Conservation (phyloP, 306 rosid genomes). For the Ochetophila trinervis region DNA sequence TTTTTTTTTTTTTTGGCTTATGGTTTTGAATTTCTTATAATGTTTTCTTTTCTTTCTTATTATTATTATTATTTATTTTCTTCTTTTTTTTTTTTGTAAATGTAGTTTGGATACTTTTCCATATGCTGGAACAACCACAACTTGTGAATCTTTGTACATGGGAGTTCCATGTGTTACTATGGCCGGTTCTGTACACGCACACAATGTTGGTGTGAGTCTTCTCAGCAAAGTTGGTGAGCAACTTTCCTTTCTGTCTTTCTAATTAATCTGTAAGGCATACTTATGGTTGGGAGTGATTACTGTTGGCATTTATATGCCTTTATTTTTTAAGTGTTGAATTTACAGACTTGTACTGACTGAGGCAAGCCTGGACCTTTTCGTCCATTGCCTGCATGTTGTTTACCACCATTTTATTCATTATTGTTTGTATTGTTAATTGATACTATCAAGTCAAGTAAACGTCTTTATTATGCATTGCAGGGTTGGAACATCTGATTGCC, state of each 20-base stretch:
- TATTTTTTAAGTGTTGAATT: no score
- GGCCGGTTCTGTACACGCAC: slow-evolving; percentile 98
- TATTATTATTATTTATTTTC: slow-evolving; percentile 1
- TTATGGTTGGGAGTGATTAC: neutral
- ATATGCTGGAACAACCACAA: slow-evolving; percentile 97
- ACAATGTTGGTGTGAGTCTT: slow-evolving; percentile 98
- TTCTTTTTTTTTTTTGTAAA: neutral
- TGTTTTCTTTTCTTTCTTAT: slow-evolving; percentile 11
- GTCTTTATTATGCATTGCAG: slow-evolving; percentile 44
- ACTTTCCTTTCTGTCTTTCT: slow-evolving; percentile 9
- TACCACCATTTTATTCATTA: neutral
- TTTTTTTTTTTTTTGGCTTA: slow-evolving; percentile 3
- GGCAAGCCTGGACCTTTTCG: neutral
- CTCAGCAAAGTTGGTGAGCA: slow-evolving; percentile 88
- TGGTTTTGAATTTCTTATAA: slow-evolving; percentile 10
- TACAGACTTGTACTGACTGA: no score
- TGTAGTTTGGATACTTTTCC: slow-evolving; percentile 98
- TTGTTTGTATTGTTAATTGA: neutral
- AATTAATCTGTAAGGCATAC: neutral
- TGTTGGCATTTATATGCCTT: no score
- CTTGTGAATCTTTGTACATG: slow-evolving; percentile 96
- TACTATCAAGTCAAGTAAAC: neutral
- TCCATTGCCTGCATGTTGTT: neutral
- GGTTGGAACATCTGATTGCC: slow-evolving; percentile 68
- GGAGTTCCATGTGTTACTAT: slow-evolving; percentile 98